phyloP scores from a whole-genome alignment of 352 stramenopile genomes.

The Phytopythium vexans region DNA sequence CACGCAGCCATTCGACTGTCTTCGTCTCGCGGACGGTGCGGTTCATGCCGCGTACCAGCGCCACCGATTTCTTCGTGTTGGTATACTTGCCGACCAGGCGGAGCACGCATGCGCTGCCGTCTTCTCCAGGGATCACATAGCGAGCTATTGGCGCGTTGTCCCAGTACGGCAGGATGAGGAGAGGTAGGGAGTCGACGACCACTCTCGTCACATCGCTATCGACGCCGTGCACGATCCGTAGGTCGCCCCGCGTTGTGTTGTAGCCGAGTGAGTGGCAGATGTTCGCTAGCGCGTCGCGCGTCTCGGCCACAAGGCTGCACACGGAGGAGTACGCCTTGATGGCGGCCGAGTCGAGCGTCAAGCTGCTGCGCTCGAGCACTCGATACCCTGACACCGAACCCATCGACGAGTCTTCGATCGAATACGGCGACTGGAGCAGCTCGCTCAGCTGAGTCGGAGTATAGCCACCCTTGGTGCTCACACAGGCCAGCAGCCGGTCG shows the following conservation, averaged over 20 bases:
- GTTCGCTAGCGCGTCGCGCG: not conserved
- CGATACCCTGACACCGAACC: not conserved
- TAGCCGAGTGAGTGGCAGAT: slow-evolving; percentile 16
- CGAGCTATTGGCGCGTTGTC: slow-evolving; percentile 12
- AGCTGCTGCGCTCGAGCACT: not conserved
- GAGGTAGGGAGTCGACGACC: slow-evolving; percentile 18
- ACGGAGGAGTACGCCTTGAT: not conserved
- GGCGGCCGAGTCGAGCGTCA: not conserved
- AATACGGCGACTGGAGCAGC: not conserved
- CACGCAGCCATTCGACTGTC: slow-evolving; percentile 1
- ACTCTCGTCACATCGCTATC: not conserved
- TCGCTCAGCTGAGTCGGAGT: not conserved
- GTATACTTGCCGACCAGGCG: slow-evolving; percentile 1
- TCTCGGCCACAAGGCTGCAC: not conserved
- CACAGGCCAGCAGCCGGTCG: not conserved
- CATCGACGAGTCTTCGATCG: not conserved
- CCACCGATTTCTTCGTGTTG: not conserved
- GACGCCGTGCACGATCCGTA: slow-evolving; percentile 12
- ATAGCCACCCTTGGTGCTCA: not conserved
- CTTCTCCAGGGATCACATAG: slow-evolving; percentile 2
- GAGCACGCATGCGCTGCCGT: slow-evolving; percentile 5
- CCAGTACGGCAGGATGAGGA: slow-evolving; percentile 22
- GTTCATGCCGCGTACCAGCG: not conserved
- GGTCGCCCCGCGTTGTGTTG: slow-evolving; percentile 19
- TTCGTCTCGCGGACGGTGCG: not conserved